These are phyloP conservation scores for Fagus crenata DNA, from an alignment of 306 rosid genomes.

Conservation along the genomic window DNA sequence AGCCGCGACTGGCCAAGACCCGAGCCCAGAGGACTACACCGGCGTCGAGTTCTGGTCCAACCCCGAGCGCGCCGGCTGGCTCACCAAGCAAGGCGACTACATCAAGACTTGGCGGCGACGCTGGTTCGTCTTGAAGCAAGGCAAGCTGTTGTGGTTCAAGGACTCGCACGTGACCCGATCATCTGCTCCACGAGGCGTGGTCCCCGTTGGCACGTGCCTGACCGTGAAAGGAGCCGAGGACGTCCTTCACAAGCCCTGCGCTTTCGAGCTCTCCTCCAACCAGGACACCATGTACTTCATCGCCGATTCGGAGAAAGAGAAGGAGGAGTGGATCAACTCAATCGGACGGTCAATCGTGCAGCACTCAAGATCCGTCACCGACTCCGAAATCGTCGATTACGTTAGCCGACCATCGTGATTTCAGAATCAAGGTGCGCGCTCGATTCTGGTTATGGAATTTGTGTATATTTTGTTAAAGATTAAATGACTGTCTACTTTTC, in stretches of 20 bases:
- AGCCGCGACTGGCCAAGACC: constrained; percentile 59
- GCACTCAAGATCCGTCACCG: constrained; percentile 44
- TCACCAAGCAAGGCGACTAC: constrained; percentile 62
- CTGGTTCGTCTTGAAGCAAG: constrained; percentile 64
- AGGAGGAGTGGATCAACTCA: constrained; percentile 58
- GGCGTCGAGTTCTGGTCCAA: constrained; percentile 51
- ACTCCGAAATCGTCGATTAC: constrained; percentile 46
- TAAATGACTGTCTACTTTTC: neutral
- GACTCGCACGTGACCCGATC: constrained; percentile 38
- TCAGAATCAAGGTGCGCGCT: neutral
- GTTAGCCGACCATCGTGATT: constrained; percentile 21
- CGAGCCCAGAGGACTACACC: constrained; percentile 49
- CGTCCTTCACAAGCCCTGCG: constrained; percentile 53
- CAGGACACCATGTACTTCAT: constrained; percentile 57
- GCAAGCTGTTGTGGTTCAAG: constrained; percentile 64
- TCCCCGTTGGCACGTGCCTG: constrained; percentile 51
- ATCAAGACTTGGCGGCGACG: constrained; percentile 66
- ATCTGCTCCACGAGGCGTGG: constrained; percentile 56
- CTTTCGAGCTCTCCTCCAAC: constrained; percentile 56
- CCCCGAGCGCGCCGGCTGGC: constrained; percentile 60
- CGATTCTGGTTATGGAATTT: neutral
- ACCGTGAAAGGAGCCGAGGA: constrained; percentile 69
- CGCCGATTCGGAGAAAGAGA: constrained; percentile 57
- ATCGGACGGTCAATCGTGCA: constrained; percentile 49
- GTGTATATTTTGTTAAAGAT: neutral